A percentile compares a stretch with the other conserved stretches of the same genome.
Conservation (phyloP, 805 yeast genomes). For the Schwanniomyces sp. region DNA sequence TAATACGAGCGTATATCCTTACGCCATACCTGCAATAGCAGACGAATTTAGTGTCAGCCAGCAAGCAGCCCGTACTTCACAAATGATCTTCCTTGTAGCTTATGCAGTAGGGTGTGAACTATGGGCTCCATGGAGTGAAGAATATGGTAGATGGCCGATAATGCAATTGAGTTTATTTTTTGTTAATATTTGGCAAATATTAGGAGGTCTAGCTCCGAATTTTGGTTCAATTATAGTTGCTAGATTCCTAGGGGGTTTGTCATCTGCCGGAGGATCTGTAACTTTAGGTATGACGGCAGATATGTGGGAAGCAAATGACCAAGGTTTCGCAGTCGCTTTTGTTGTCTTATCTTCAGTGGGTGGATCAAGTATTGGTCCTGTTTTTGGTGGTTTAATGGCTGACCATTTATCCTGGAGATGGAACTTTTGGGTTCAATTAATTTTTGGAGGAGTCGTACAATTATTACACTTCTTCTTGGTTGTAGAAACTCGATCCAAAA, state of each 20-base stretch:
- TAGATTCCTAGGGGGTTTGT: slow-evolving; percentile 28
- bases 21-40: slow-evolving; percentile 19
- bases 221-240: slow-evolving; percentile 23
- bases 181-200: slow-evolving; percentile 32
- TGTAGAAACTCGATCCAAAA: slow-evolving; percentile 32
- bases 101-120: slow-evolving; percentile 35
- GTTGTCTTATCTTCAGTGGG: slow-evolving; percentile 33
- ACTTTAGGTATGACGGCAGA: slow-evolving; percentile 35
- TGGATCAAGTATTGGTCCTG: slow-evolving; percentile 29
- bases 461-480: slow-evolving; percentile 32
- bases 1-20: slow-evolving; percentile 35
- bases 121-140: slow-evolving; percentile 39
- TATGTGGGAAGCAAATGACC: slow-evolving; percentile 32
- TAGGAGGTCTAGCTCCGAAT: slow-evolving; percentile 31
- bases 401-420: slow-evolving; percentile 17
- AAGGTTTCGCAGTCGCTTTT: slow-evolving; percentile 32
- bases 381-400: slow-evolving; percentile 24
- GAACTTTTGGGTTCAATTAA: slow-evolving; percentile 35
- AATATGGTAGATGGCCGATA: slow-evolving; percentile 33
- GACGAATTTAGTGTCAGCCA: slow-evolving; percentile 20
- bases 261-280: slow-evolving; percentile 34
- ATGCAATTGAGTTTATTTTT: slow-evolving; percentile 28
- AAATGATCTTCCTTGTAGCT: slow-evolving; percentile 28
- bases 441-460: slow-evolving; percentile 34
- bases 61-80: slow-evolving; percentile 24